Percentiles rank a stretch among this genome's conserved stretches.
Conservation (phyloP, 805 yeast species). For the Suhomyces canberraensis region DNA sequence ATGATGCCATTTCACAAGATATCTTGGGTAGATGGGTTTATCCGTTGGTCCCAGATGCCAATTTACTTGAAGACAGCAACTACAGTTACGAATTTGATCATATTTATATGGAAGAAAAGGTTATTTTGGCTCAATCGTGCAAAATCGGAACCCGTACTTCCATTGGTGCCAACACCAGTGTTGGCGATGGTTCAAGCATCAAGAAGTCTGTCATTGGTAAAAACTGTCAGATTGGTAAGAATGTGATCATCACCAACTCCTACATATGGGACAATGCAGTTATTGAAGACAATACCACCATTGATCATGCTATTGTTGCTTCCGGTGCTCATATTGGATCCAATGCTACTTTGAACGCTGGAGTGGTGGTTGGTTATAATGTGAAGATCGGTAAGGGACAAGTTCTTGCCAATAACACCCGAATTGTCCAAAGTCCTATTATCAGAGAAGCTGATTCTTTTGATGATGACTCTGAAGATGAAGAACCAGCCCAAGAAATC, state of each 20-base stretch:
- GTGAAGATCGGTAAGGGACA: constrained; percentile 61
- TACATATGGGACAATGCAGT: constrained; percentile 84
- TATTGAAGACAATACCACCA: constrained; percentile 60
- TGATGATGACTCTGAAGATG: constrained; percentile 30
- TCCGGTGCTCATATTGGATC: constrained; percentile 53
- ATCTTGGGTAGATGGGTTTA: constrained; percentile 88
- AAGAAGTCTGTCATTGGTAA: constrained; percentile 80
- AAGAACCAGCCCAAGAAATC: constrained; percentile 28
- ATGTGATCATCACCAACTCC: constrained; percentile 67
- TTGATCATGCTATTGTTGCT: constrained; percentile 72
- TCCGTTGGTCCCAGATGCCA: constrained; percentile 86
- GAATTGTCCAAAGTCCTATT: constrained; percentile 51
- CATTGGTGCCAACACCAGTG: constrained; percentile 71
- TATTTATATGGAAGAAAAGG: constrained; percentile 83
- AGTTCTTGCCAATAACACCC: constrained; percentile 46
- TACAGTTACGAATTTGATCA: constrained; percentile 81
- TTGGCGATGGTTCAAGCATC: constrained; percentile 72
- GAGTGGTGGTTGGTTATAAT: constrained; percentile 74
- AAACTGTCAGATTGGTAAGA: constrained; percentile 77
- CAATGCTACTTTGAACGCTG: constrained; percentile 55
- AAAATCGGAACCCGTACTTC: constrained; percentile 76
- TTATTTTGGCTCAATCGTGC: constrained; percentile 92
- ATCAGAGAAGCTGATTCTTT: constrained; percentile 27
- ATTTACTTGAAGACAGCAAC: constrained; percentile 65
- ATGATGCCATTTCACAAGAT: constrained; percentile 87